Evolutionary conservation across 1,284 basidiomycete species (phyloP).

Genomic region (Lignosus rhinocerotis): DNA sequence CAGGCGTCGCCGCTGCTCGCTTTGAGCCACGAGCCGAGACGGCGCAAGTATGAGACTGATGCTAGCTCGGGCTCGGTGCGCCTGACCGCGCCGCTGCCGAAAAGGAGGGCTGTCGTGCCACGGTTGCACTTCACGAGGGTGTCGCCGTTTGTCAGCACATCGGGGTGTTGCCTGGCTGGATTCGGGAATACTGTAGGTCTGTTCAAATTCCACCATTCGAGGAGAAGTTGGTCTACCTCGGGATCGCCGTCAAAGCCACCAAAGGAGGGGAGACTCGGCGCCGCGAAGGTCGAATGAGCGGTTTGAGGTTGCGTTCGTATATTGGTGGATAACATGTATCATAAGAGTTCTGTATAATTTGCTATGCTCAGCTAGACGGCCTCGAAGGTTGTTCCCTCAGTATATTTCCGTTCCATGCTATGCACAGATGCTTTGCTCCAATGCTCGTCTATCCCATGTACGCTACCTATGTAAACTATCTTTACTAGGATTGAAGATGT

Average conservation of each 20-base stretch:
- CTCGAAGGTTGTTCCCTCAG: not conserved
- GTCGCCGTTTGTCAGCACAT: slow-evolving; percentile 54
- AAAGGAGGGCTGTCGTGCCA: slow-evolving; percentile 36
- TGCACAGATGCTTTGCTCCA: slow-evolving; percentile 1
- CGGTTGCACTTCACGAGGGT: slow-evolving; percentile 78
- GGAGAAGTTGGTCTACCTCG: not conserved
- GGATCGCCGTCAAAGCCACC: slow-evolving; percentile 11
- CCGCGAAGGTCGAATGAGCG: slow-evolving; percentile 13
- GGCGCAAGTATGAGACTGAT: slow-evolving; percentile 10
- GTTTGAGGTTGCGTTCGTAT: not conserved
- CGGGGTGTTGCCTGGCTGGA: slow-evolving; percentile 60
- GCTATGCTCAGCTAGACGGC: not conserved
- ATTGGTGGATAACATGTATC: slow-evolving; percentile 1
- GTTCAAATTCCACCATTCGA: slow-evolving; percentile 36
- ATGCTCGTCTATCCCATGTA: not conserved
- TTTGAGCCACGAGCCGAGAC: slow-evolving; percentile 35
- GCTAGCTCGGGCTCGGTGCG: slow-evolving; percentile 22
- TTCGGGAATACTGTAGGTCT: slow-evolving; percentile 81
- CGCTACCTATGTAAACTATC: not conserved
- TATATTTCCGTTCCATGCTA: not conserved
- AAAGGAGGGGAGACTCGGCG: slow-evolving; percentile 13
- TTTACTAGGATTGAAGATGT: not conserved
- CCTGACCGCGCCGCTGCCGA: slow-evolving; percentile 8
- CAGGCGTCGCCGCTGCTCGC: slow-evolving; percentile 53
- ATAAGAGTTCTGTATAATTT: slow-evolving; percentile 4